These are phyloP conservation scores for Solanum hybrid DNA, from an alignment of 305 asterid species.

Conservation along the genomic window DNA sequence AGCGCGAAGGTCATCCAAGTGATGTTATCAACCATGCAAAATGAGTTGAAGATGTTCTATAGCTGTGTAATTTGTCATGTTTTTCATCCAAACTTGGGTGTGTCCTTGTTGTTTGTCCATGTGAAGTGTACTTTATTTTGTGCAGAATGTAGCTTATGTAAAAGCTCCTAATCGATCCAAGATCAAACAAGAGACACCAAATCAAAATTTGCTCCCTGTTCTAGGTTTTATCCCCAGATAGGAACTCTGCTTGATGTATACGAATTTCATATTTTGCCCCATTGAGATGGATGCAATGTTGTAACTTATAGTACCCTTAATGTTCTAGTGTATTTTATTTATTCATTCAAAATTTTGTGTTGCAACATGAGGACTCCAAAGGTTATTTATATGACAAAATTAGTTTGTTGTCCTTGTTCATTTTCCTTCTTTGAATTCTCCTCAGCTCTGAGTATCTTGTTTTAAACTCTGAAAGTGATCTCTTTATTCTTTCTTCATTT, in stretches of 20 bases:
- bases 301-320: neutral
- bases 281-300: neutral
- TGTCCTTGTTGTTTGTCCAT: constrained; percentile 10
- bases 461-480: neutral
- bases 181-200: neutral
- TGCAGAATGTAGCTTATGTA: constrained; percentile 17
- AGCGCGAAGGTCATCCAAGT: neutral
- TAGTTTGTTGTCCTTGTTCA: neutral
- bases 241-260: neutral
- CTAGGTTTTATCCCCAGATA: neutral
- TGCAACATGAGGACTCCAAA: neutral
- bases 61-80: neutral
- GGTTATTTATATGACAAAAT: neutral
- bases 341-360: constrained; percentile 3
- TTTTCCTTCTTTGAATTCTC: too few species aligned
- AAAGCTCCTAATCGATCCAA: neutral
- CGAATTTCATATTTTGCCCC: neutral
- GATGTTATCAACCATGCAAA: neutral
- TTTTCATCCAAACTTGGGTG: neutral
- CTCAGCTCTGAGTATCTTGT: neutral
- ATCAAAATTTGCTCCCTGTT: neutral
- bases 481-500: neutral
- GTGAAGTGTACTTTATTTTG: constrained; percentile 17
- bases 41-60: neutral
- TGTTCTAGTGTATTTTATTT: neutral